A percentile compares a stretch with the other conserved stretches of the same genome.
phyloP scores from a whole-genome alignment of 2,329 filamentous ascomycete genomes.

The Lasiodiplodia citricola region DNA sequence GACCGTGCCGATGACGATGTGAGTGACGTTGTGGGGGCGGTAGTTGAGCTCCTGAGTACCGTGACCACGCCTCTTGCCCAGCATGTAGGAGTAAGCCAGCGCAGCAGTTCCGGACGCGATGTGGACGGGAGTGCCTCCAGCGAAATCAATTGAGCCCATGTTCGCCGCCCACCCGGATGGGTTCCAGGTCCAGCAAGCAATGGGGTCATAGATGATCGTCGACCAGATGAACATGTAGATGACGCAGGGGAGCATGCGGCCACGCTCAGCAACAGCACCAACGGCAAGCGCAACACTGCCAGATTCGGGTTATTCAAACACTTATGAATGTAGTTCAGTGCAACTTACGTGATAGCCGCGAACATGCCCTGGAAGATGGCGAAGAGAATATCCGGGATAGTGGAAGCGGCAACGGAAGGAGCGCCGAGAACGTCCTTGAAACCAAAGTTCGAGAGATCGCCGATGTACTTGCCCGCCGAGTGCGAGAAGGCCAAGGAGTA shows the following conservation, averaged over 20 bases:
- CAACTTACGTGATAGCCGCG: conserved; percentile 78
- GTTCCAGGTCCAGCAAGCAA: conserved; percentile 97
- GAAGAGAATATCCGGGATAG: conserved; percentile 83
- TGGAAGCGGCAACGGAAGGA: conserved; percentile 74
- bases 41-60: conserved; percentile 90
- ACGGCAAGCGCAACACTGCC: conserved; percentile 78
- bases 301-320: conserved; percentile 23
- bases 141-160: conserved; percentile 85
- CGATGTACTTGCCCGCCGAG: conserved; percentile 75
- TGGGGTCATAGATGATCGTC: conserved; percentile 87
- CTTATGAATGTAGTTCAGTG: neutral
- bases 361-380: conserved; percentile 90
- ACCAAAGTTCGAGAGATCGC: conserved; percentile 79
- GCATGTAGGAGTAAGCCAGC: conserved; percentile 88
- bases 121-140: conserved; percentile 88
- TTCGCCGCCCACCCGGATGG: conserved; percentile 77
- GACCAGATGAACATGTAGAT: conserved; percentile 95
- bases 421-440: conserved; percentile 75
- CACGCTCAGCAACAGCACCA: conserved; percentile 84
- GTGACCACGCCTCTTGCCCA: conserved; percentile 83
- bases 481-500: conserved; percentile 85
- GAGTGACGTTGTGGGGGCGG: conserved; percentile 89
- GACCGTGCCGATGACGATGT: conserved; percentile 89
- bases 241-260: conserved; percentile 84
- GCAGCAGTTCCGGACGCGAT: conserved; percentile 83